These are phyloP conservation scores for Kondoa malvinella DNA, from an alignment of 768 basidiomycete genomes.

Conservation along the genomic window DNA sequence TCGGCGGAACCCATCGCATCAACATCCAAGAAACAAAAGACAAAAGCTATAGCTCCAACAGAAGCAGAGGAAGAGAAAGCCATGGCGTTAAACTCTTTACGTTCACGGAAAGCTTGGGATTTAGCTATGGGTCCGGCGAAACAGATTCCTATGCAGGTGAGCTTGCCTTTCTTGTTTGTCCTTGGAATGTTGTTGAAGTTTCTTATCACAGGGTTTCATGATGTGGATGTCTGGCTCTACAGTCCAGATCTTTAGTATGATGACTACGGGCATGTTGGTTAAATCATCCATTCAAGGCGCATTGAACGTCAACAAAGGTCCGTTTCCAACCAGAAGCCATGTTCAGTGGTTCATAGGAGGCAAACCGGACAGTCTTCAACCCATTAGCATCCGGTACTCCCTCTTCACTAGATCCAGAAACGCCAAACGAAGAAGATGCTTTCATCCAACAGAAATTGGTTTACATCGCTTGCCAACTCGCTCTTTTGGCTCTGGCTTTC, in stretches of 20 bases:
- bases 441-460: slow-evolving; percentile 23
- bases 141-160: slow-evolving; percentile 27
- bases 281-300: slow-evolving; percentile 23
- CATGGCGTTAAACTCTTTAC: slow-evolving; percentile 14
- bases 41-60: slow-evolving; percentile 5
- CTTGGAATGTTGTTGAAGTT: neutral
- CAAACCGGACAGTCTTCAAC: slow-evolving; percentile 2
- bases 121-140: slow-evolving; percentile 26
- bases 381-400: too few relatives aligned
- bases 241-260: slow-evolving; percentile 28
- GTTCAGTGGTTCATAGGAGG: neutral
- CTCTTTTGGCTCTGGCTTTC: slow-evolving; percentile 21
- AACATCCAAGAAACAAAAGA: neutral
- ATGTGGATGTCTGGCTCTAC: slow-evolving; percentile 28
- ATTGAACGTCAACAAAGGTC: slow-evolving; percentile 22
- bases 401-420: neutral
- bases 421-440: slow-evolving; percentile 2
- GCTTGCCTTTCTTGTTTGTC: neutral
- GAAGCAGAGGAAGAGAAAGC: neutral
- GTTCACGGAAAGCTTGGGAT: slow-evolving; percentile 23
- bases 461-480: slow-evolving; percentile 24
- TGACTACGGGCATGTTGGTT: slow-evolving; percentile 26
- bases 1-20: neutral
- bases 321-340: neutral
- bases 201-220: slow-evolving; percentile 25